phyloP scores from a whole-genome alignment of 148 eudicot genomes.

The Oxyria digyna region DNA sequence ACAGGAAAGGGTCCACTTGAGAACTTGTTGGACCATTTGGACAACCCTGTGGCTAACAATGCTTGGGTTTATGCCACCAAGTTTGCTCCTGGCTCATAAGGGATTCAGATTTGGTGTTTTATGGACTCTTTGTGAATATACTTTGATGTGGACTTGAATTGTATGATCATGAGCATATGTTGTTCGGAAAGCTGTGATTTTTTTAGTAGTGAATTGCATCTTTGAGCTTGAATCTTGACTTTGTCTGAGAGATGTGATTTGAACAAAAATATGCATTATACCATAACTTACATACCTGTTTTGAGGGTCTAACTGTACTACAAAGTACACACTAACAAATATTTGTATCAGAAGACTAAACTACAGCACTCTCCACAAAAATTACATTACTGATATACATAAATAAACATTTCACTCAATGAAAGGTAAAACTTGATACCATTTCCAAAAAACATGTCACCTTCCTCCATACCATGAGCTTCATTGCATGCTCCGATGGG shows the following conservation, averaged over 20 bases:
- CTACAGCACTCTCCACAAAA: not conserved
- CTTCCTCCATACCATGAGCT: not conserved
- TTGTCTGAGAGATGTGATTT: not conserved
- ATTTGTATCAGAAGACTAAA: not conserved
- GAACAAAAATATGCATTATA: not conserved
- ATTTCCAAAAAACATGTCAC: not conserved
- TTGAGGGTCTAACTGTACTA: not conserved
- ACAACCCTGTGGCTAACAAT: slow-evolving; percentile 80
- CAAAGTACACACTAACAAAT: not conserved
- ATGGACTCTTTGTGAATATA: not conserved
- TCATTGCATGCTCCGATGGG: not conserved
- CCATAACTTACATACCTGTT: not conserved
- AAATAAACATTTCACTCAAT: not conserved
- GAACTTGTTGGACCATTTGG: slow-evolving; percentile 78
- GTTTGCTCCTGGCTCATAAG: slow-evolving; percentile 9
- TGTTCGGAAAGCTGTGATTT: not conserved
- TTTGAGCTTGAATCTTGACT: not conserved
- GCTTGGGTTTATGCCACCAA: slow-evolving; percentile 32
- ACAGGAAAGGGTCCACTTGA: slow-evolving; percentile 78
- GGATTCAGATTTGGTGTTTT: not conserved
- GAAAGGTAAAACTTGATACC: not conserved
- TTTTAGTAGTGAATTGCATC: not conserved
- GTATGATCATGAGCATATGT: not conserved
- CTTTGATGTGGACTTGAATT: not conserved
- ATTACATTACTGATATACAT: not conserved